Evolutionary conservation across 75 land plant genomes (phyloP).

Genomic region (Gnetum montanum): DNA sequence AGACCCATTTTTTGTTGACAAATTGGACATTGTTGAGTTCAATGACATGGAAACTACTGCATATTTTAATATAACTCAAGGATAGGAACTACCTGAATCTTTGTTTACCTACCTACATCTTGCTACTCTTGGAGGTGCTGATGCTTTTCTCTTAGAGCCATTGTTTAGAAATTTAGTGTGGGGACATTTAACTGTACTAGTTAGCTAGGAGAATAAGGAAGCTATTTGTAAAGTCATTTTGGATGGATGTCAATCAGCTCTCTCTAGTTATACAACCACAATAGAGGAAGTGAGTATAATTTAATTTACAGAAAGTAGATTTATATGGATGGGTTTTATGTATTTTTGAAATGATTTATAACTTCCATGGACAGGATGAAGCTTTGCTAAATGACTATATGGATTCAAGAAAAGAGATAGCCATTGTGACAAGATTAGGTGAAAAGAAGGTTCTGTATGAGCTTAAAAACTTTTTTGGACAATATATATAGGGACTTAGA

Average conservation of each 20-base stretch:
- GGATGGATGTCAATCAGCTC: conserved; percentile 60
- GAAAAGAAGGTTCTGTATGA: conserved; percentile 78
- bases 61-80: conserved; percentile 61
- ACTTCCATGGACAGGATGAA: conserved; percentile 48
- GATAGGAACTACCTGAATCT: conserved; percentile 49
- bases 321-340: too few species aligned
- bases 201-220: conserved; percentile 86
- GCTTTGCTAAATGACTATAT: conserved; percentile 28
- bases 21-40: conserved; percentile 79
- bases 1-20: conserved; percentile 83
- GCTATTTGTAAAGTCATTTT: conserved; percentile 58
- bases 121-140: conserved; percentile 69
- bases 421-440: conserved; percentile 64
- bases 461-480: conserved; percentile 50
- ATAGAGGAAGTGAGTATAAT: conserved; percentile 79
- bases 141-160: conserved; percentile 84
- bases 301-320: too few species aligned
- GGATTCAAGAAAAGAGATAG: conserved; percentile 45
- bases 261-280: conserved; percentile 59
- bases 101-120: conserved; percentile 74
- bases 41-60: conserved; percentile 61
- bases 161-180: conserved; percentile 80
- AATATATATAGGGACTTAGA: conserved; percentile 39
- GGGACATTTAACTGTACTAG: conserved; percentile 72
- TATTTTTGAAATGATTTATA: too few species aligned